phyloP scores from a whole-genome alignment of 495 filamentous ascomycete genomes.

The Neurospora sublineolata region DNA sequence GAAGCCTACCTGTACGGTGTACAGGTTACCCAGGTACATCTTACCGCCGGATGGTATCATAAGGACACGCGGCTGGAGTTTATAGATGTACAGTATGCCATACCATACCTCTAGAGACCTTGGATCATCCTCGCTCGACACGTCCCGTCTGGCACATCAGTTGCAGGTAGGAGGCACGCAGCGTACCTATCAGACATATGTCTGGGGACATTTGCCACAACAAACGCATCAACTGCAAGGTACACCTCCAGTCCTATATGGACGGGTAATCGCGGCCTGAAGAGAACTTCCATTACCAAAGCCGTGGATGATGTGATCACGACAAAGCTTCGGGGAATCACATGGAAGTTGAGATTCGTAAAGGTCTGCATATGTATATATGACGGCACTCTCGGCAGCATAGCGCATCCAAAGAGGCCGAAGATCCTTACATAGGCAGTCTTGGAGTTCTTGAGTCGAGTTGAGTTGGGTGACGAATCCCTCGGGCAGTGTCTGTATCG shows the following conservation, averaged over 20 bases:
- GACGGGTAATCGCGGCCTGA: background rate
- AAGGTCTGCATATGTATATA: background rate
- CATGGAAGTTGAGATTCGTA: background rate
- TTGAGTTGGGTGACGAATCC: background rate
- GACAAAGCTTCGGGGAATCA: background rate
- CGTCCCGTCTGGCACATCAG: background rate
- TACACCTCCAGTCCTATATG: background rate
- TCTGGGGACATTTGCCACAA: background rate
- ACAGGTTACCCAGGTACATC: background rate
- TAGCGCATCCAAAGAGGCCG: background rate
- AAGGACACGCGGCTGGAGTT: background rate
- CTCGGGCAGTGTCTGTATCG: background rate
- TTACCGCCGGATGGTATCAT: background rate
- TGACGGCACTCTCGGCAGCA: background rate
- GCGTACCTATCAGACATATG: background rate
- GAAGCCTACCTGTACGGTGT: no score
- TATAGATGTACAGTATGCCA: background rate
- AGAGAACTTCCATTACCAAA: background rate
- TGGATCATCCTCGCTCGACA: background rate
- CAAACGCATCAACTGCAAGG: background rate
- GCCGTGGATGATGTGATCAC: background rate
- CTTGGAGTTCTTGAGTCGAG: background rate
- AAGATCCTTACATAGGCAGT: background rate
- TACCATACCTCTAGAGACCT: background rate
- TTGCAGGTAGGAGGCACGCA: no score